Base-by-base conservation (phyloP, 257 asterid species). In the Solanum clarkiae region DNA sequence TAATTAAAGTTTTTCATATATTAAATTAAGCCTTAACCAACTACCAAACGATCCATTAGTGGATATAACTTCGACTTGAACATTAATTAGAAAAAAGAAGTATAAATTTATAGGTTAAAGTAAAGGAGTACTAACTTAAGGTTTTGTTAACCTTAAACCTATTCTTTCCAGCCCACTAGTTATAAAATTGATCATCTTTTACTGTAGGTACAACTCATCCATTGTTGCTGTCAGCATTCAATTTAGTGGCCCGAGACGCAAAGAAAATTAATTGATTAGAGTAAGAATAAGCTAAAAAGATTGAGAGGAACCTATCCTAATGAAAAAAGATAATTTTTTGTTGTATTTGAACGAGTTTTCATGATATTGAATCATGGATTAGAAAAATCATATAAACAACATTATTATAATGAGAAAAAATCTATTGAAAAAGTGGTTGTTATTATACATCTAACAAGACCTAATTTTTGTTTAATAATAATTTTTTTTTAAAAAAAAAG, bases 111-210 rank as follows among this genome's bases (percentile, higher is more conserved):
- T 66, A 36, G 77, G 51, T 69, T 36, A 36, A 47, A 9, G 20
- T 5, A 84, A 45, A 56, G 16, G 42, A 57, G 29, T 22, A 89
- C 97, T 92, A 90, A 95, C 95, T 71, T 2, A 95, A 89, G 32
- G 94, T 92, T 90, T 94, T 98, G 20, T 93, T 89, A 77, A 93
- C 86, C 81, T 87, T 85, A 88, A 94, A 94, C 86, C 98, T 84
- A 47, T 93, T 92, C 5, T 72, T 83, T 62, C 97, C 92, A 81
- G 99, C 98, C 98, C 97, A 95, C 3, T 92, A 92, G 65, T 95
- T 91, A 89, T 88, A 95, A 0, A 88, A 9, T 60, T 89, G 93
- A 0, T 77, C 85, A n/a, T 88, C 84, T 86, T 90, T 91, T 0
- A 90, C 14, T 3, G 90, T 66, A 20, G 97, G 96, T 44, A 91